Conservation (phyloP, 805 yeast species). For the Wickerhamiella hasegawae region DNA sequence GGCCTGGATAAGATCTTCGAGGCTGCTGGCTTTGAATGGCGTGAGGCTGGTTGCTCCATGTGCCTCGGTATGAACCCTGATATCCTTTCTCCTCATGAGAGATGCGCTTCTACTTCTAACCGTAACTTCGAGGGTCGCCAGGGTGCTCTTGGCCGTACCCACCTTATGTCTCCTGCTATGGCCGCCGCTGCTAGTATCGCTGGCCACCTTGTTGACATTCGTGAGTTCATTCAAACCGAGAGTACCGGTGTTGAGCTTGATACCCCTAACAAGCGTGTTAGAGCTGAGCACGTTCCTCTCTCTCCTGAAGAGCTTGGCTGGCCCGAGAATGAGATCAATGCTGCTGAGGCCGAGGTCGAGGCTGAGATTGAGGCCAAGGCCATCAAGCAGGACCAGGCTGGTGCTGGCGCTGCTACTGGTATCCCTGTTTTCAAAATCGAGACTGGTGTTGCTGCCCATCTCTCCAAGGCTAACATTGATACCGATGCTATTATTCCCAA, state of each 20-base stretch:
- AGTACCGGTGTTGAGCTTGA: constrained; percentile 34
- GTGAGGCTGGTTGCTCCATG: constrained; percentile 99
- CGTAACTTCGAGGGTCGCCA: constrained; percentile 99
- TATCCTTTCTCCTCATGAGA: constrained; percentile 82
- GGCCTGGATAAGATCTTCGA: constrained; percentile 82
- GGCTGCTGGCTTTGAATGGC: constrained; percentile 94
- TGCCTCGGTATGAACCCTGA: constrained; percentile 99
- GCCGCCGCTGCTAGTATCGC: constrained; percentile 96
- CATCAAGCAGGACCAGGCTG: constrained; percentile 19
- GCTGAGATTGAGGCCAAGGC: constrained; percentile 13
- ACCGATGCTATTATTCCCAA: constrained; percentile 98
- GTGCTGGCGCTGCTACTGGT: constrained; percentile 32
- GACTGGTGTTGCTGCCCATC: constrained; percentile 83
- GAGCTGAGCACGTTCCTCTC: constrained; percentile 26
- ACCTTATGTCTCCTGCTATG: constrained; percentile 97
- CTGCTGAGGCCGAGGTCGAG: constrained; percentile 31
- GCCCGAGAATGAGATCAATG: constrained; percentile 14
- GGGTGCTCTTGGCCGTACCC: constrained; percentile 92
- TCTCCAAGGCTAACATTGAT: constrained; percentile 88
- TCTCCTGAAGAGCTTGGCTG: constrained; percentile 8
- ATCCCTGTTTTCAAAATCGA: constrained; percentile 63
- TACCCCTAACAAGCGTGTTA: constrained; percentile 8
- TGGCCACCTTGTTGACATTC: constrained; percentile 82
- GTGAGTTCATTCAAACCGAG: constrained; percentile 55
- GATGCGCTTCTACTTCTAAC: constrained; percentile 98